Conservation (phyloP, 805 yeast genomes). For the Candida coquimbonensis region DNA sequence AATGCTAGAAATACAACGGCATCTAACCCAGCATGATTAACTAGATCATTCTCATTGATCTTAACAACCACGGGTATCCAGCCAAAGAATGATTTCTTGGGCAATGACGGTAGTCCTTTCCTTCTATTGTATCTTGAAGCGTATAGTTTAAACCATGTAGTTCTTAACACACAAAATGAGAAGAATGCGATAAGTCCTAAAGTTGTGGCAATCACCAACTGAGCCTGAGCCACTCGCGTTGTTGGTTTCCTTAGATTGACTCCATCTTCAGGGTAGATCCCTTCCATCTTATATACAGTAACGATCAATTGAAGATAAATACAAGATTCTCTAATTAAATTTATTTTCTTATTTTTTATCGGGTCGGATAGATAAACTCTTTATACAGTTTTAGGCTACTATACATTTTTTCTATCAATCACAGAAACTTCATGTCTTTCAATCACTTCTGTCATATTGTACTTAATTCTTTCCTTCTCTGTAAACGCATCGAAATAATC, state of each 20-base stretch:
- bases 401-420: too few species aligned
- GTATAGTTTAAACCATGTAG: slow-evolving; percentile 72
- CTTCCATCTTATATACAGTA: not conserved
- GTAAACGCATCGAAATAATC: slow-evolving; percentile 35
- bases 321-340: not conserved
- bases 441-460: slow-evolving; percentile 1
- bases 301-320: not conserved
- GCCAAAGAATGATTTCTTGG: slow-evolving; percentile 55
- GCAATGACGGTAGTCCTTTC: slow-evolving; percentile 51
- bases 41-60: slow-evolving; percentile 66
- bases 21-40: slow-evolving; percentile 89
- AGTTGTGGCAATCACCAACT: slow-evolving; percentile 58
- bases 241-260: slow-evolving; percentile 22
- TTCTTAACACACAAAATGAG: slow-evolving; percentile 63
- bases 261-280: slow-evolving; percentile 3
- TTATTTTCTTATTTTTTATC: not conserved
- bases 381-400: not conserved
- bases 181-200: slow-evolving; percentile 66
- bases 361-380: not conserved
- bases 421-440: too few species aligned
- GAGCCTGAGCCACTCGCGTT: slow-evolving; percentile 64
- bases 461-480: slow-evolving; percentile 23
- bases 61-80: slow-evolving; percentile 69
- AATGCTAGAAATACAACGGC: slow-evolving; percentile 89
- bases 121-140: slow-evolving; percentile 59